Percentiles rank a stretch among this genome's conserved stretches.
These are phyloP conservation scores for Stropharia rugosoannulata DNA, from an alignment of 768 basidiomycete genomes.

Conservation along the genomic window DNA sequence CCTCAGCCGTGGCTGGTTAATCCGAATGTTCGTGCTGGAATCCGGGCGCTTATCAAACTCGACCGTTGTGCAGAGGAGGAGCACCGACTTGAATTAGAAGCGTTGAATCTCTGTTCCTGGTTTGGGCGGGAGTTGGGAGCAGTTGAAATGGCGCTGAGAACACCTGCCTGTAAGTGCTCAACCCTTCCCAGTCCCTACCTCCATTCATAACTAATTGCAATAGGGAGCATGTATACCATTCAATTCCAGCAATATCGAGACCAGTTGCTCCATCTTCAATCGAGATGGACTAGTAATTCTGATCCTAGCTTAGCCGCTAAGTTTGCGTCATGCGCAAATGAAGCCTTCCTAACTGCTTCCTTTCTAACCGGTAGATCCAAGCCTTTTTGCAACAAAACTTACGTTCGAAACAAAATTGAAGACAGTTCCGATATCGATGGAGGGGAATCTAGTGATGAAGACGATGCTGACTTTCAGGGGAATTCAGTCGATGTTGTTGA, in stretches of 20 bases:
- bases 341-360: background rate
- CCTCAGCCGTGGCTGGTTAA: conserved; percentile 33
- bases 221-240: background rate
- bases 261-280: conserved; percentile 14
- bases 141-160: conserved; percentile 19
- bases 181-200: background rate
- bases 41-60: conserved; percentile 24
- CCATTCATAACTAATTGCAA: background rate
- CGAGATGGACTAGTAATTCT: conserved; percentile 17
- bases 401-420: background rate
- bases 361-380: background rate
- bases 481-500: background rate
- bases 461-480: background rate
- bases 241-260: conserved; percentile 11
- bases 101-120: conserved; percentile 35
- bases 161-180: conserved; percentile 16
- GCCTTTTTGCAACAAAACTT: too few relatives aligned
- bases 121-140: conserved; percentile 26
- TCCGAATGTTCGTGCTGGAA: conserved; percentile 25
- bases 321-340: background rate
- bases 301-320: conserved; percentile 1
- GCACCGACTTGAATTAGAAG: conserved; percentile 21
- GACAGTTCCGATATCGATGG: background rate
- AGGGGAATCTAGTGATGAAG: background rate
- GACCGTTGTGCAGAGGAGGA: conserved; percentile 31